Conservation (phyloP, 192 early-diverging fungal species). For the Bifiguratus adelaidae region DNA sequence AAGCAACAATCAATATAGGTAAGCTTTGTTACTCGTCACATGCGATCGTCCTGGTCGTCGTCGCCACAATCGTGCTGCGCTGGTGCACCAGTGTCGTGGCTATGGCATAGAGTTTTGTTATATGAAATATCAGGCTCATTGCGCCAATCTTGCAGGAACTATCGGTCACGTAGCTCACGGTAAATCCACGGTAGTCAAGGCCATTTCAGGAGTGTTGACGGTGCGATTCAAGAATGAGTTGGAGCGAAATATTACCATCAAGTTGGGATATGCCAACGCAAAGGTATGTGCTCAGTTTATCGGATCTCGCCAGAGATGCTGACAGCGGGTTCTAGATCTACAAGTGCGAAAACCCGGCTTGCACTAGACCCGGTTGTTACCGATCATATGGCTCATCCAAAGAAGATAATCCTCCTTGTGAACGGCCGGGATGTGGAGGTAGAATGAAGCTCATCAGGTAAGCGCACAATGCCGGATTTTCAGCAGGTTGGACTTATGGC, state of each 20-base stretch:
- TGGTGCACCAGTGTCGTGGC: background rate
- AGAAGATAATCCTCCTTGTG: constrained; percentile 83
- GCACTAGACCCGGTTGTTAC: constrained; percentile 95
- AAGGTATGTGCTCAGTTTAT: too few species aligned
- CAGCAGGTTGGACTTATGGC: background rate
- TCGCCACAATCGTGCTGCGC: too few species aligned
- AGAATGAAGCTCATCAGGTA: constrained; percentile 74
- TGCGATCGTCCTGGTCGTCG: too few species aligned
- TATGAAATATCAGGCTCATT: too few species aligned
- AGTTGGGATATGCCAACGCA: constrained; percentile 98
- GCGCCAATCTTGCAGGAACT: constrained; percentile 61
- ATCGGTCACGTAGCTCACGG: constrained; percentile 99
- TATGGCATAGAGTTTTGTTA: background rate
- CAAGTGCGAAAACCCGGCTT: constrained; percentile 89
- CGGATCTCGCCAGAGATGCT: too few species aligned
- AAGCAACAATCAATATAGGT: constrained; percentile 99
- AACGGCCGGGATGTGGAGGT: constrained; percentile 75
- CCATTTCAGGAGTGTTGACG: constrained; percentile 93
- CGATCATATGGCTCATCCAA: constrained; percentile 73
- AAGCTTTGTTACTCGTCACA: too few species aligned
- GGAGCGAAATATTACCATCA: constrained; percentile 99
- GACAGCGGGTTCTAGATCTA: too few species aligned
- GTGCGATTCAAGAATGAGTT: constrained; percentile 97
- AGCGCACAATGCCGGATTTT: constrained; percentile 1
- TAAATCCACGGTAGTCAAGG: constrained; percentile 98